A percentile compares a stretch with the other conserved stretches of the same genome.
These are phyloP conservation scores for Aspergillus olivimuriae DNA, from an alignment of 495 filamentous ascomycete genomes.

Conservation along the genomic window DNA sequence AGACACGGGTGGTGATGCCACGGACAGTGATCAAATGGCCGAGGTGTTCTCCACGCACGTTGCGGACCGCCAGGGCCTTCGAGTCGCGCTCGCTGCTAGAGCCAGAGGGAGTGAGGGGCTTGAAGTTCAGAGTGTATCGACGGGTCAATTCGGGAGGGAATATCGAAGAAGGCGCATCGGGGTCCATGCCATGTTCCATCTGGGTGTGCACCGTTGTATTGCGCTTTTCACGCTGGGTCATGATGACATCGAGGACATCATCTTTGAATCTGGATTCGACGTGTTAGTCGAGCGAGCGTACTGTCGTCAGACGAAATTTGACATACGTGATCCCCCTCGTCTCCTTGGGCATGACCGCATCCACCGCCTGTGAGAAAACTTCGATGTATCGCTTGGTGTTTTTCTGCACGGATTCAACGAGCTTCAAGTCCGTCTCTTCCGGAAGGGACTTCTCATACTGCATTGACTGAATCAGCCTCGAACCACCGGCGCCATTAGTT, in stretches of 20 bases:
- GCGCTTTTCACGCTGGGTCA: slow-evolving; percentile 80
- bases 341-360: slow-evolving; percentile 77
- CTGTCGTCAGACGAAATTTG: background rate
- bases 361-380: slow-evolving; percentile 79
- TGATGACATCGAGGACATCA: slow-evolving; percentile 93
- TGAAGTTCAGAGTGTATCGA: slow-evolving; percentile 92
- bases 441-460: slow-evolving; percentile 68
- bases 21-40: slow-evolving; percentile 90
- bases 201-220: slow-evolving; percentile 68
- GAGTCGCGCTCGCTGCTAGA: slow-evolving; percentile 53
- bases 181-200: slow-evolving; percentile 61
- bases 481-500: no score
- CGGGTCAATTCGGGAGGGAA: slow-evolving; percentile 91
- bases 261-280: slow-evolving; percentile 80
- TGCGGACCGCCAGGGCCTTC: slow-evolving; percentile 88
- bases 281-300: slow-evolving; percentile 7
- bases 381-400: slow-evolving; percentile 97
- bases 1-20: slow-evolving; percentile 90
- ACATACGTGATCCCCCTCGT: slow-evolving; percentile 70
- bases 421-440: slow-evolving; percentile 56
- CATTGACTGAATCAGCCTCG: no score
- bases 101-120: slow-evolving; percentile 68
- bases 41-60: slow-evolving; percentile 87
- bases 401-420: slow-evolving; percentile 77
- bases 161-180: slow-evolving; percentile 44